phyloP scores from a whole-genome alignment of 2,329 filamentous ascomycete genomes.

The Lizonia empirigonia region DNA sequence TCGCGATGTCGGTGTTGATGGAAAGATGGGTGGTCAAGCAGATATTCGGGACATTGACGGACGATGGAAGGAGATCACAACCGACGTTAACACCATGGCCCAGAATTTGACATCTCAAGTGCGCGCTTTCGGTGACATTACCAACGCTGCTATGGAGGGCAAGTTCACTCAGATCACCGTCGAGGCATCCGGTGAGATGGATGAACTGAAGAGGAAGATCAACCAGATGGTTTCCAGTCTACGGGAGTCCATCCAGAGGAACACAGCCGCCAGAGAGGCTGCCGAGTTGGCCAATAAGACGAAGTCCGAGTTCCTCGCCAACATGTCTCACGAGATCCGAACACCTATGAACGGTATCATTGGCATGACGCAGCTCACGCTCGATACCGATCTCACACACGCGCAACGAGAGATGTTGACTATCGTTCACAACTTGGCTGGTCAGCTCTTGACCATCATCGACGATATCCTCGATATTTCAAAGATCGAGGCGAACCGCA shows the following conservation, averaged over 20 bases:
- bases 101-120: constrained; percentile 92
- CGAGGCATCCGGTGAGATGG: constrained; percentile 98
- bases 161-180: constrained; percentile 98
- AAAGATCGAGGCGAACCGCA: constrained; percentile 89
- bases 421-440: constrained; percentile 94
- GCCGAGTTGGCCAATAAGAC: constrained; percentile 97
- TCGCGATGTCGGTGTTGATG: constrained; percentile 94
- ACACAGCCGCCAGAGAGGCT: constrained; percentile 92
- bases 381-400: constrained; percentile 91
- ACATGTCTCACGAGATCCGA: constrained; percentile 98
- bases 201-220: constrained; percentile 98
- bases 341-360: constrained; percentile 99
- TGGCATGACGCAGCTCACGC: constrained; percentile 94
- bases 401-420: constrained; percentile 99
- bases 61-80: constrained; percentile 97
- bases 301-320: constrained; percentile 97
- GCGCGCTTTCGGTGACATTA: constrained; percentile 96
- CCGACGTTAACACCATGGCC: constrained; percentile 91
- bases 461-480: constrained; percentile 76
- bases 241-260: constrained; percentile 93
- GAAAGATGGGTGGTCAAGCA: constrained; percentile 97
- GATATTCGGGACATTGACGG: constrained; percentile 92
- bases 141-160: constrained; percentile 94
- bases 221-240: constrained; percentile 99
- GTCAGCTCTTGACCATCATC: constrained; percentile 95